Percentiles rank a stretch among this genome's conserved stretches.
These are phyloP conservation scores for Trichosporon ovoides DNA, from an alignment of 1,284 basidiomycete genomes.

Conservation along the genomic window DNA sequence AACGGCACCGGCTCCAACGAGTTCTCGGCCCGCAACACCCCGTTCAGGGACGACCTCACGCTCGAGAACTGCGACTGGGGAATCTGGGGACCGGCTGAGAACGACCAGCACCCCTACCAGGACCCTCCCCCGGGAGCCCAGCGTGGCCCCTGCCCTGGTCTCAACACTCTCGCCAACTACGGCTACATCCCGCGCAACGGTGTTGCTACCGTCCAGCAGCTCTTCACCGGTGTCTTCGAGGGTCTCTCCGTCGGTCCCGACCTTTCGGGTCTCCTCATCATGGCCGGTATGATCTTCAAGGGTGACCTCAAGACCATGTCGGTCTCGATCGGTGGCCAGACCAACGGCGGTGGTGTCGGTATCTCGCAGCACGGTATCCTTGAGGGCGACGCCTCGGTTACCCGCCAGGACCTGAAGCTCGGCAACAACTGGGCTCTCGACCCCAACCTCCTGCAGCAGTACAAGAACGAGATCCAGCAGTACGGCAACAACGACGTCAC, in stretches of 20 bases:
- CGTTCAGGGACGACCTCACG: conserved; percentile 1
- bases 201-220: conserved; percentile 29
- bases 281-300: conserved; percentile 6
- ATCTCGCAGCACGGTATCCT: conserved; percentile 11
- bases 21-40: not conserved
- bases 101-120: conserved; percentile 24
- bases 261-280: conserved; percentile 7
- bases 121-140: conserved; percentile 22
- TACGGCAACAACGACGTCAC: conserved; percentile 3
- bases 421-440: not conserved
- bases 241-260: conserved; percentile 12
- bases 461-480: conserved; percentile 2
- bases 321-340: conserved; percentile 7
- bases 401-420: conserved; percentile 9
- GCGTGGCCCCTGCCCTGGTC: conserved; percentile 40
- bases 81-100: conserved; percentile 10
- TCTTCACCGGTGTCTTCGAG: conserved; percentile 14
- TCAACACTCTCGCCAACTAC: conserved; percentile 42
- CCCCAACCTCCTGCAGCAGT: not conserved
- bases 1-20: not conserved
- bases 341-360: conserved; percentile 1
- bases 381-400: conserved; percentile 15
- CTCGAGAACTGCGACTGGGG: conserved; percentile 8
- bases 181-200: conserved; percentile 31
- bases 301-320: conserved; percentile 8